These are phyloP conservation scores for Vitis hybrid DNA, from an alignment of 177 flowering plant genomes.

Conservation along the genomic window DNA sequence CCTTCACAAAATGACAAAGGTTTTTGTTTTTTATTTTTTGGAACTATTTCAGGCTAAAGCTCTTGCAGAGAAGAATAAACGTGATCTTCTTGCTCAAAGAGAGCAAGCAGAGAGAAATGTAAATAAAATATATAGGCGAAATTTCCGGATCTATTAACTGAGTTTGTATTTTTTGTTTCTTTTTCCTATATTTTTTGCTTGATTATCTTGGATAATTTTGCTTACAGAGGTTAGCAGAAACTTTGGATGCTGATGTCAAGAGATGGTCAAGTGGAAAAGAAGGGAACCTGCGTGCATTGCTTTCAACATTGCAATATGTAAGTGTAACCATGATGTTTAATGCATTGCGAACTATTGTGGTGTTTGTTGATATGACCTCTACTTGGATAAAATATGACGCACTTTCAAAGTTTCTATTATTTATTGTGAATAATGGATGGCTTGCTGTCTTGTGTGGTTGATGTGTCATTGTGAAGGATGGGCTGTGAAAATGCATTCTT, in stretches of 20 bases:
- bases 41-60: conserved; percentile 79
- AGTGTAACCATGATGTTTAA: conserved; percentile 10
- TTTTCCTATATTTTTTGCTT: neutral
- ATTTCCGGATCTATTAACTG: neutral
- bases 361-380: neutral
- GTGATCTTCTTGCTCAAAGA: conserved; percentile 81
- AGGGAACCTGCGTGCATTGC: conserved; percentile 92
- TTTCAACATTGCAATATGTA: conserved; percentile 98
- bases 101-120: conserved; percentile 97
- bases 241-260: conserved; percentile 87
- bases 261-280: conserved; percentile 96
- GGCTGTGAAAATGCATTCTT: neutral
- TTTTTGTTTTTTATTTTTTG: neutral
- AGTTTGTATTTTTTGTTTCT: neutral
- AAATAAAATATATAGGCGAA: conserved; percentile 4
- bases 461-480: neutral
- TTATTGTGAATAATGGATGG: neutral
- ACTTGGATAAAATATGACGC: neutral
- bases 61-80: conserved; percentile 89
- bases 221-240: conserved; percentile 86
- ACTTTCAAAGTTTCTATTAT: neutral
- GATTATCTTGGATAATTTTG: conserved; percentile 10
- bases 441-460: neutral
- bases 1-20: neutral
- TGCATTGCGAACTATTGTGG: neutral